phyloP scores from a whole-genome alignment of 1,284 basidiomycete species.

The Cutaneotrichosporon arboriforme region DNA sequence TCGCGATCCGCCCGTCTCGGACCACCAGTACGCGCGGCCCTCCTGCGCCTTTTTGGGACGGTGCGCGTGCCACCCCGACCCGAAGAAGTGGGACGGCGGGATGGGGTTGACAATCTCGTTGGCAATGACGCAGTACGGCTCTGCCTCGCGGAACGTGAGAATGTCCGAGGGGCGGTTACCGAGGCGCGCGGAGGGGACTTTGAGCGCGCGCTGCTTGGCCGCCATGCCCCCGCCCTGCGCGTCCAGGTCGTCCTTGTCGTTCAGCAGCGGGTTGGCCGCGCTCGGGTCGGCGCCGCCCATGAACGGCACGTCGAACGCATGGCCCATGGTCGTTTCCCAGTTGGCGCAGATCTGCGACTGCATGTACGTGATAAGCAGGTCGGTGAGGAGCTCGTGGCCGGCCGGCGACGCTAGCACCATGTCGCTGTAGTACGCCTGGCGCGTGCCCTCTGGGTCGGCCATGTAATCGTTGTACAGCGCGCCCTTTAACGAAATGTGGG shows the following conservation, averaged over 20 bases:
- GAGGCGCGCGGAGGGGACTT: conserved; percentile 64
- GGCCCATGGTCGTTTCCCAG: conserved; percentile 70
- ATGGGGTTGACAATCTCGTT: conserved; percentile 93
- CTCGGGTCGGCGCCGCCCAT: conserved; percentile 34
- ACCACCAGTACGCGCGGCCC: conserved; percentile 71
- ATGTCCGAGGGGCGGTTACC: conserved; percentile 61
- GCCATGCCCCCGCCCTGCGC: conserved; percentile 16
- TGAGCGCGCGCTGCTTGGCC: conserved; percentile 45
- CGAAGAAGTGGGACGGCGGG: conserved; percentile 79
- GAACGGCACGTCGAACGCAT: conserved; percentile 57
- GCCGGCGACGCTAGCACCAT: conserved; percentile 67
- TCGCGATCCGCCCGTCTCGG: conserved; percentile 64
- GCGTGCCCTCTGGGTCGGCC: conserved; percentile 61
- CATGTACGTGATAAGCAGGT: conserved; percentile 79
- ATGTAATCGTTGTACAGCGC: conserved; percentile 76
- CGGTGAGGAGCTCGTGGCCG: conserved; percentile 78
- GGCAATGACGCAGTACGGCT: conserved; percentile 82
- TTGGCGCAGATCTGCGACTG: conserved; percentile 77
- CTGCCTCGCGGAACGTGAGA: conserved; percentile 68
- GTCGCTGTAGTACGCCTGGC: conserved; percentile 68
- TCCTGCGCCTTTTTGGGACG: conserved; percentile 57
- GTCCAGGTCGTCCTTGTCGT: conserved; percentile 20
- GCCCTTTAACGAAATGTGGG: conserved; percentile 73
- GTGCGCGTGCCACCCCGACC: conserved; percentile 75
- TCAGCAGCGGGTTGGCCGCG: neutral